Percentiles rank a stretch among this genome's conserved stretches.
These are phyloP conservation scores for Laguncularia racemosa DNA, from an alignment of 345 rosid genomes.

Conservation along the genomic window DNA sequence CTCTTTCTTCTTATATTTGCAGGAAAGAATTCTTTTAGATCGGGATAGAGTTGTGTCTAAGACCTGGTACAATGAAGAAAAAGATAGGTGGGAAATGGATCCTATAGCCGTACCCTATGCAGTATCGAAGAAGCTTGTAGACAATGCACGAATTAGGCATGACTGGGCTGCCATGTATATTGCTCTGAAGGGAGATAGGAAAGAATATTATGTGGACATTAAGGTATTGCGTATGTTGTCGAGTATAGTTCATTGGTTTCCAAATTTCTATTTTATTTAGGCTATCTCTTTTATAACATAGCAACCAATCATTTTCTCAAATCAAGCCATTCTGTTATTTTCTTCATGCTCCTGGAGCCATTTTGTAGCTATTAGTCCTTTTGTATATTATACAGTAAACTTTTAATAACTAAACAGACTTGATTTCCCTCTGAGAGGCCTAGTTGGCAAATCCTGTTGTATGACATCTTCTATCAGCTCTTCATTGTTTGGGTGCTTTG, in stretches of 20 bases:
- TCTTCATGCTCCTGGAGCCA: too few relatives aligned
- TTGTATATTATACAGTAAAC: too few relatives aligned
- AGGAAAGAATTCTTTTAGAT: conserved; percentile 81
- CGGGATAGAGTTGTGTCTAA: conserved; percentile 84
- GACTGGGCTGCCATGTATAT: conserved; percentile 88
- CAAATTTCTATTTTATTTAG: conserved; percentile 12
- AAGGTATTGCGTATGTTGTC: conserved; percentile 42
- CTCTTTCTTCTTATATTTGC: conserved; percentile 12
- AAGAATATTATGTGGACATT: conserved; percentile 62
- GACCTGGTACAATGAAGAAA: conserved; percentile 83
- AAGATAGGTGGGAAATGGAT: conserved; percentile 83
- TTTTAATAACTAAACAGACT: too few relatives aligned
- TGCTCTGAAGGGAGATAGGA: conserved; percentile 74
- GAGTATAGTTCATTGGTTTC: conserved; percentile 7
- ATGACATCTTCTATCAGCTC: too few relatives aligned
- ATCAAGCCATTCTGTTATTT: too few relatives aligned
- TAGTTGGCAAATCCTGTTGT: too few relatives aligned
- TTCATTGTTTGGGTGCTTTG: too few relatives aligned
- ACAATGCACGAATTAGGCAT: conserved; percentile 80
- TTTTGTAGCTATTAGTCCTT: too few relatives aligned
- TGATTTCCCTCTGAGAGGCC: too few relatives aligned
- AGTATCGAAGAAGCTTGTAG: conserved; percentile 69
- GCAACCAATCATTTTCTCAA: neutral
- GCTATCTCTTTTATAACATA: conserved; percentile 12
- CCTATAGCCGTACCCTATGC: conserved; percentile 85